A percentile compares a stretch with the other conserved stretches of the same genome.
These are phyloP conservation scores for Hypoxylon rubiginosum DNA, from an alignment of 2,329 filamentous ascomycete species.

Conservation along the genomic window DNA sequence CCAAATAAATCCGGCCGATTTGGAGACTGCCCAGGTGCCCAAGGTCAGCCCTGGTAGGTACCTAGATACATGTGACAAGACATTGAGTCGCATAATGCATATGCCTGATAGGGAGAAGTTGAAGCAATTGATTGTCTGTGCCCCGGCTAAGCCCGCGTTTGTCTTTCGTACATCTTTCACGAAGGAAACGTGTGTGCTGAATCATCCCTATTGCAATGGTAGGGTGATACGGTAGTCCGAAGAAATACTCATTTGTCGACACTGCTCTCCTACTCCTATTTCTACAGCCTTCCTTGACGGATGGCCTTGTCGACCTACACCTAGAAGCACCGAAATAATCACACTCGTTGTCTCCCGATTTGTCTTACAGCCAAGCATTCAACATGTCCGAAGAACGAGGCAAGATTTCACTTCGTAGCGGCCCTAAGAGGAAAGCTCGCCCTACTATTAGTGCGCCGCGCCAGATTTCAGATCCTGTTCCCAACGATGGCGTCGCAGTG, in stretches of 20 bases:
- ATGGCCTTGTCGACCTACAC: neutral
- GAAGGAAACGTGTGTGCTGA: neutral
- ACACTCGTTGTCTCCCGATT: constrained; percentile 4
- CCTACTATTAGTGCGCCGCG: constrained; percentile 72
- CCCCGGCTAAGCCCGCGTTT: constrained; percentile 13
- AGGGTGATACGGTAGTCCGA: neutral
- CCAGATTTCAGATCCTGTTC: constrained; percentile 73
- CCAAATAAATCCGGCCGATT: constrained; percentile 42
- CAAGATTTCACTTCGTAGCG: constrained; percentile 74
- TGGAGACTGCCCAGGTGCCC: too few relatives aligned
- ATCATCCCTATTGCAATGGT: neutral
- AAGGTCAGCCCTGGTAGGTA: neutral
- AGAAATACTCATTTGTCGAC: neutral
- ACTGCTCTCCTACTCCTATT: constrained; percentile 12
- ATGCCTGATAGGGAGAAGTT: constrained; percentile 5
- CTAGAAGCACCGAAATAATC: constrained; percentile 4
- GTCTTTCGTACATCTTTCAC: neutral
- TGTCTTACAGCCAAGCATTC: constrained; percentile 14
- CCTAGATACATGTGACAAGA: constrained; percentile 7
- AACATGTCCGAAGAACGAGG: constrained; percentile 72
- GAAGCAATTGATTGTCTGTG: constrained; percentile 39
- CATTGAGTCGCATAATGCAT: constrained; percentile 5
- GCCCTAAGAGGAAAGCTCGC: constrained; percentile 71
- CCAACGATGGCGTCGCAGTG: constrained; percentile 61
- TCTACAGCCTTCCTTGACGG: constrained; percentile 17